A percentile compares a stretch with the other conserved stretches of the same genome.
phyloP scores from a whole-genome alignment of 352 stramenopile genomes.

The Globisporangium nagaii region DNA sequence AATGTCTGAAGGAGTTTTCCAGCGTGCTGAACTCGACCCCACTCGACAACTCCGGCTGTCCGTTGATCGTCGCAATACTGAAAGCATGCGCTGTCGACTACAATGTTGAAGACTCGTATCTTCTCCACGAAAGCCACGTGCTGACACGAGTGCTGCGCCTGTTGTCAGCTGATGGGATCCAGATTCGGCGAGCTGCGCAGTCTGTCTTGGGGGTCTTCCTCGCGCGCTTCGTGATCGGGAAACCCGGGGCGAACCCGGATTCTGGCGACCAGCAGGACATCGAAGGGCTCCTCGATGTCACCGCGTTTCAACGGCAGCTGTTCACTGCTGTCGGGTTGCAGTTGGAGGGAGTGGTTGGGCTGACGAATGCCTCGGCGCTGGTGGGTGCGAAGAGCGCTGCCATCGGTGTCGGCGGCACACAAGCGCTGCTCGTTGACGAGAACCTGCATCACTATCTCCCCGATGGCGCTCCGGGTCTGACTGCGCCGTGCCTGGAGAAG shows the following conservation, averaged over 20 bases:
- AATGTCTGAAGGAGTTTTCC: conserved; percentile 32
- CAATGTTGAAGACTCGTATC: conserved; percentile 65
- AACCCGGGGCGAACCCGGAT: conserved; percentile 14
- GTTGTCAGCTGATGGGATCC: conserved; percentile 34
- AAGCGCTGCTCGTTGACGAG: background rate
- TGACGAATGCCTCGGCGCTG: conserved; percentile 6
- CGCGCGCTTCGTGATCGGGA: conserved; percentile 50
- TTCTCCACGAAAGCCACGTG: conserved; percentile 61
- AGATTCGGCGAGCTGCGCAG: conserved; percentile 48
- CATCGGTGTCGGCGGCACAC: background rate
- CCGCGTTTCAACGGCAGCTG: conserved; percentile 59
- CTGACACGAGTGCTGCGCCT: conserved; percentile 47
- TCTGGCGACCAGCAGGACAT: background rate
- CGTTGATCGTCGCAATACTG: conserved; percentile 39
- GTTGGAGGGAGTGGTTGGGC: conserved; percentile 41
- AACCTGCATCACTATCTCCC: conserved; percentile 25
- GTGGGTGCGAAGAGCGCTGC: background rate
- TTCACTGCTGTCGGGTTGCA: conserved; percentile 65
- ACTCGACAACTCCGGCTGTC: conserved; percentile 16
- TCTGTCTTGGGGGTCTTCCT: conserved; percentile 52
- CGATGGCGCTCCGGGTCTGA: conserved; percentile 33
- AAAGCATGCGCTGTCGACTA: conserved; percentile 66
- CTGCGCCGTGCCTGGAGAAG: conserved; percentile 20
- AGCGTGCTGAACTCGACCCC: conserved; percentile 18
- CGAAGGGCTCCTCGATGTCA: conserved; percentile 27